Conservation (phyloP, 805 yeast genomes). For the Wickerhamomyces kurtzmanii region DNA sequence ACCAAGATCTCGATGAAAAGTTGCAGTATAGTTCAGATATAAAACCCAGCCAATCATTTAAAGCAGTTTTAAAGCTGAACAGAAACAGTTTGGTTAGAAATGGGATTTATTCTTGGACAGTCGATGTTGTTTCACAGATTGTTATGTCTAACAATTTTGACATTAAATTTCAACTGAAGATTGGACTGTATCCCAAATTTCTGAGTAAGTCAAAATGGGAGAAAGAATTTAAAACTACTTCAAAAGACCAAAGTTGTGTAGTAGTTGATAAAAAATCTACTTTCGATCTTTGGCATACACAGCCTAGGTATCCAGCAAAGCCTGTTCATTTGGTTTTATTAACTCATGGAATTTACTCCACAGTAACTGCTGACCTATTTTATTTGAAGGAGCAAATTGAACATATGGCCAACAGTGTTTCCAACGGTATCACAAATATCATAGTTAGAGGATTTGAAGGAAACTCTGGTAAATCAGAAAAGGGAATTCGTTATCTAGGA, state of each 20-base stretch:
- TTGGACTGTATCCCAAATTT: conserved; percentile 34
- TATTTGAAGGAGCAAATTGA: conserved; percentile 78
- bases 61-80: conserved; percentile 42
- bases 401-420: conserved; percentile 20
- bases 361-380: conserved; percentile 82
- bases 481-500: conserved; percentile 82
- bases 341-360: conserved; percentile 91
- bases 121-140: conserved; percentile 76
- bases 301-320: conserved; percentile 34
- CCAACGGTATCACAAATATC: conserved; percentile 55
- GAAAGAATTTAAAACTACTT: neutral
- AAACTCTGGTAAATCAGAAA: conserved; percentile 80
- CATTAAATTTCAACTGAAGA: conserved; percentile 54
- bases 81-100: conserved; percentile 24
- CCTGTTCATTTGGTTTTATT: conserved; percentile 79
- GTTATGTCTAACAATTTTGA: conserved; percentile 60
- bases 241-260: conserved; percentile 3
- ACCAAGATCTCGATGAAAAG: conserved; percentile 28
- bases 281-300: conserved; percentile 64
- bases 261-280: conserved; percentile 40
- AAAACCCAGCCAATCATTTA: conserved; percentile 65
- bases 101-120: conserved; percentile 52
- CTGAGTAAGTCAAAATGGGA: conserved; percentile 7
- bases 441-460: conserved; percentile 77
- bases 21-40: conserved; percentile 41